phyloP scores from a whole-genome alignment of 2,329 filamentous ascomycete species.

The Venturiaceae sp. region DNA sequence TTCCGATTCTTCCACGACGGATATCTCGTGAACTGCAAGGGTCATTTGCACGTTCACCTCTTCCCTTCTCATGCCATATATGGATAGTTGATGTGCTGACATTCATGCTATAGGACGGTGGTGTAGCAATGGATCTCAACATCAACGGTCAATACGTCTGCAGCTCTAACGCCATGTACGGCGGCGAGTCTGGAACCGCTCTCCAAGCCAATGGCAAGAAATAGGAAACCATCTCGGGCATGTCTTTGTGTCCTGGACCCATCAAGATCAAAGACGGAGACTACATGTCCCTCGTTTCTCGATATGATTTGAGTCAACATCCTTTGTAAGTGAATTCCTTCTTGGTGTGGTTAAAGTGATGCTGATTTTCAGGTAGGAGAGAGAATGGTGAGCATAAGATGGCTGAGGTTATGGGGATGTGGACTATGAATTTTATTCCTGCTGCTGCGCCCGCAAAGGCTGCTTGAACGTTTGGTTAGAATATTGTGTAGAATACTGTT shows the following conservation, averaged over 20 bases:
- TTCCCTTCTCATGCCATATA: no score
- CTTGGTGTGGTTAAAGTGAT: no score
- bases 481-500: no score
- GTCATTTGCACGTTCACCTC: not conserved
- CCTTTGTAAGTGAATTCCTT: no score
- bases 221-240: slow-evolving; percentile 6
- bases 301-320: slow-evolving; percentile 1
- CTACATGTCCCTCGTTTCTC: not conserved
- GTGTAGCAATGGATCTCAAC: not conserved
- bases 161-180: slow-evolving; percentile 1
- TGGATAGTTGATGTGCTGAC: no score
- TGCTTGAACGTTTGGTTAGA: no score
- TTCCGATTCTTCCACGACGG: not conserved
- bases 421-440: not conserved
- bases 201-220: slow-evolving; percentile 1
- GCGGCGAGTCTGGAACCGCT: not conserved
- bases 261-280: slow-evolving; percentile 6
- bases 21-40: not conserved
- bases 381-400: not conserved
- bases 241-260: not conserved
- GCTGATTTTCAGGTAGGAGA: no score
- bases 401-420: not conserved
- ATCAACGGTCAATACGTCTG: not conserved
- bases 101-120: slow-evolving; percentile 7
- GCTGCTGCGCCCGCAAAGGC: no score